Evolutionary conservation across 495 filamentous ascomycete genomes (phyloP).

Genomic region (Geoglossum glabrum): DNA sequence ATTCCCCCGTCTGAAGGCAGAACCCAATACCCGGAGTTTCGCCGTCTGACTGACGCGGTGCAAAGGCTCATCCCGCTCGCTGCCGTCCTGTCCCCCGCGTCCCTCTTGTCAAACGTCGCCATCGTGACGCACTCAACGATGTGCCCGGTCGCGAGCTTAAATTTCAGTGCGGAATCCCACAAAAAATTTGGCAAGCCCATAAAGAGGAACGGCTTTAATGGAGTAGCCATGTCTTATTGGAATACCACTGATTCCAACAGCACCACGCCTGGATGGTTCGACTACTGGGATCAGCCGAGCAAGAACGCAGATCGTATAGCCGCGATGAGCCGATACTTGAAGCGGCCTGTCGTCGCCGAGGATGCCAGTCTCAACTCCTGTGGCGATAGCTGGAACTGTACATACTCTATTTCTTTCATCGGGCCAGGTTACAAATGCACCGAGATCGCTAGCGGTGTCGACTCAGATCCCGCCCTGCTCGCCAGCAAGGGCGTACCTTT

Average conservation of each 20-base stretch:
- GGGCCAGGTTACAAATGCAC: background rate
- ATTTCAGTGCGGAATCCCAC: background rate
- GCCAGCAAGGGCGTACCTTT: background rate
- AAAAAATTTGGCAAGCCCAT: background rate
- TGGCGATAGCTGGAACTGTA: background rate
- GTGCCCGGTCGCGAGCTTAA: background rate
- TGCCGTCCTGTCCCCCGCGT: background rate
- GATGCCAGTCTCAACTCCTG: background rate
- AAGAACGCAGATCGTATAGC: background rate
- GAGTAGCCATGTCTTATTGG: background rate
- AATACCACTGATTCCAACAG: background rate
- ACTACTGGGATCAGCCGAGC: background rate
- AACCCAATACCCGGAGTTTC: background rate
- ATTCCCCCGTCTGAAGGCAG: background rate
- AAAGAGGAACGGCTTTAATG: background rate
- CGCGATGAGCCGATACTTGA: background rate
- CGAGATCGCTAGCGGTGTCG: background rate
- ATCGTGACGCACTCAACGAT: background rate
- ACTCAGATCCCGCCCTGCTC: background rate
- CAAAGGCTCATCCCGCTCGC: background rate
- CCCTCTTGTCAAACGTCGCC: background rate
- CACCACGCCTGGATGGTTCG: background rate
- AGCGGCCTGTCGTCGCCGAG: background rate
- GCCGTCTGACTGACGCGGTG: background rate
- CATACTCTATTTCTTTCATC: background rate